phyloP scores from a whole-genome alignment of 2,329 filamentous ascomycete genomes.

The Trichoderma atroviride region DNA sequence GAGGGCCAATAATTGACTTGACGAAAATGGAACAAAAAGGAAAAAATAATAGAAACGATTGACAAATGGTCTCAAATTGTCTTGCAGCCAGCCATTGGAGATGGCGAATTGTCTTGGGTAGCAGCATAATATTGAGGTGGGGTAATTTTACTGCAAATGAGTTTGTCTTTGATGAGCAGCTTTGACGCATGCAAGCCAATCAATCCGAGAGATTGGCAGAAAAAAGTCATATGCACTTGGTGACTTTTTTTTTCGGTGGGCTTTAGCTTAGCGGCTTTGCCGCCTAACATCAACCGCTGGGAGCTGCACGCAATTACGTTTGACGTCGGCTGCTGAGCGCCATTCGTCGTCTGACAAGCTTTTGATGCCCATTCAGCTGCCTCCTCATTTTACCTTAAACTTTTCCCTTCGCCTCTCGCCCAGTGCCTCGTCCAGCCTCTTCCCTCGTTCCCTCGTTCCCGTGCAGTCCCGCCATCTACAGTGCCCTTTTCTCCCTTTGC shows the following conservation, averaged over 20 bases:
- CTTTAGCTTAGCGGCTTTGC: conserved; percentile 21
- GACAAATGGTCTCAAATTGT: background rate
- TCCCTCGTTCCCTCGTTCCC: background rate
- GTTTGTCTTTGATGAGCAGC: conserved; percentile 18
- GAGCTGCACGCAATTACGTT: conserved; percentile 21
- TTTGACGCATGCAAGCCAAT: conserved; percentile 5
- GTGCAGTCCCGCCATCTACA: background rate
- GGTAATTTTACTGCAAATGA: conserved; percentile 24
- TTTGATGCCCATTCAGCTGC: conserved; percentile 26
- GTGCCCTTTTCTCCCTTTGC: background rate
- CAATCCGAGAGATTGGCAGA: conserved; percentile 10
- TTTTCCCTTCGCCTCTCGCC: background rate
- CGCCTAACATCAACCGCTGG: conserved; percentile 5
- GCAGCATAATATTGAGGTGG: conserved; percentile 25
- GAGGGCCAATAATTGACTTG: background rate
- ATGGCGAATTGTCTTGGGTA: background rate
- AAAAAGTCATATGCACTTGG: background rate
- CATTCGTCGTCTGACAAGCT: conserved; percentile 18
- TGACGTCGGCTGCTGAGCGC: conserved; percentile 14
- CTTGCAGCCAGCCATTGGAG: background rate
- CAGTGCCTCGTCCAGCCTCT: background rate
- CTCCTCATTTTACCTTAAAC: conserved; percentile 18
- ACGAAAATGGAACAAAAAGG: background rate
- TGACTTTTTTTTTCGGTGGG: background rate
- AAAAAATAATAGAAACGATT: background rate